Conservation (phyloP, 805 yeast genomes). For the Saccharomyces eubayanus region DNA sequence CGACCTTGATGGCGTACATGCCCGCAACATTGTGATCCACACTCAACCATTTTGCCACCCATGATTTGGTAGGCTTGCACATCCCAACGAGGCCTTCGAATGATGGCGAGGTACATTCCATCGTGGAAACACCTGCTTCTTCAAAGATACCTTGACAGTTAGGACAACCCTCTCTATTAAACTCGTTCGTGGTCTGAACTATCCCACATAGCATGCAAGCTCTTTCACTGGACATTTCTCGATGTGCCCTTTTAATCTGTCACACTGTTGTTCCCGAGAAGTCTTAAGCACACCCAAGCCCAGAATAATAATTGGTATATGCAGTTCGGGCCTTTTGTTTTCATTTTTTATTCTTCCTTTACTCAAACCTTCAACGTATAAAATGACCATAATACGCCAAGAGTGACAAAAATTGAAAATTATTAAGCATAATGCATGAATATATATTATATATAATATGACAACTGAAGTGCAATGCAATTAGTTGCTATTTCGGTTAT, state of each 20-base stretch:
- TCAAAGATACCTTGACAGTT: slow-evolving; percentile 88
- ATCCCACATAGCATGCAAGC: slow-evolving; percentile 97
- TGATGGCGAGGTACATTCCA: slow-evolving; percentile 91
- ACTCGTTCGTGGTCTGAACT: slow-evolving; percentile 71
- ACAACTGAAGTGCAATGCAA: not conserved
- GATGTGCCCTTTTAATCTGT: not conserved
- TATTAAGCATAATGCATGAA: not conserved
- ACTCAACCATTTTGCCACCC: slow-evolving; percentile 96
- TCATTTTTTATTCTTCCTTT: not conserved
- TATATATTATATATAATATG: not conserved
- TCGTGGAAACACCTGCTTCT: slow-evolving; percentile 74
- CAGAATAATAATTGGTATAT: not conserved
- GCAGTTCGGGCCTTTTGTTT: not conserved
- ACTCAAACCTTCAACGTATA: not conserved
- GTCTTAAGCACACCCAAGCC: too few species aligned
- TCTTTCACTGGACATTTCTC: slow-evolving; percentile 47
- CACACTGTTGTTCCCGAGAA: not conserved
- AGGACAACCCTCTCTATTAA: slow-evolving; percentile 85
- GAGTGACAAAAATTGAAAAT: not conserved
- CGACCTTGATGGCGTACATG: slow-evolving; percentile 85
- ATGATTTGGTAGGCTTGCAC: slow-evolving; percentile 74
- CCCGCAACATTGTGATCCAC: slow-evolving; percentile 85
- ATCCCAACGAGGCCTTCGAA: slow-evolving; percentile 92
- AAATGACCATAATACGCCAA: not conserved
- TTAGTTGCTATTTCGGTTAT: not conserved